Base-by-base conservation (phyloP, 495 filamentous ascomycete species). In the Tuber borchii region DNA sequence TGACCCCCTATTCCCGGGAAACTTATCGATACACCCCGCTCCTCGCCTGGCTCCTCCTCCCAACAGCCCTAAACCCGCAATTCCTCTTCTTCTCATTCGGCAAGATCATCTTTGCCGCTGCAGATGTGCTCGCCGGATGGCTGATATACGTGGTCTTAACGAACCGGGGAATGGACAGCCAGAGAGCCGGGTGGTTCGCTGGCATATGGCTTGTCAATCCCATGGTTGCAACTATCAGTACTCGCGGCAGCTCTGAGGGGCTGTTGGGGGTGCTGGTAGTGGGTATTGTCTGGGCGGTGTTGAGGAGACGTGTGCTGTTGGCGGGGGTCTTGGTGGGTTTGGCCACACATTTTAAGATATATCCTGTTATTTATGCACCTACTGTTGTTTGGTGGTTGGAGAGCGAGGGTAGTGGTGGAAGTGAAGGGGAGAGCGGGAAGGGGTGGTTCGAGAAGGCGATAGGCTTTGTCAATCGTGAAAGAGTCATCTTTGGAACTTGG, bases 11-110 rank as follows among this genome's bases (percentile, higher is more conserved):
- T 83, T 85, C 87, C 37, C 88, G 95, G 45, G 95, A 95, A 81
- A 99, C 95, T 0, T 99, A 99, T 85, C 92, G 95, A 74, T 99
- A 99, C 85, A 98, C 95, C 44, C 95, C 95, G 0, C 85, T 99
- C 0, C 86, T 99, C 3, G 93, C 95, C 31, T 98, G 93, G 93
- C 84, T 97, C 7, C 85, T 99, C 40, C 83, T 93, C 26, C 96
- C 96, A 0, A 97, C 95, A 0, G 87, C 92, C 16, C 90, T 88
- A 86, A 83, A 84, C 0, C 76, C 81, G 77, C 79, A 88, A 56
- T 78, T 82, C 51, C 79, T 86, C 42, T 91, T 88, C 86, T 95
- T 97, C 85, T 91, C 90, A 0, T 95, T 91, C 74, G 95, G 95
- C 68, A 99, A 99, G 84, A 86, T 91, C 0, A 84, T 99, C 1